Evolutionary conservation across 2,329 filamentous ascomycete species (phyloP), one percentile per base, ranked within the genome.

Genomic region (Neoarthrinium moseri): DNA sequence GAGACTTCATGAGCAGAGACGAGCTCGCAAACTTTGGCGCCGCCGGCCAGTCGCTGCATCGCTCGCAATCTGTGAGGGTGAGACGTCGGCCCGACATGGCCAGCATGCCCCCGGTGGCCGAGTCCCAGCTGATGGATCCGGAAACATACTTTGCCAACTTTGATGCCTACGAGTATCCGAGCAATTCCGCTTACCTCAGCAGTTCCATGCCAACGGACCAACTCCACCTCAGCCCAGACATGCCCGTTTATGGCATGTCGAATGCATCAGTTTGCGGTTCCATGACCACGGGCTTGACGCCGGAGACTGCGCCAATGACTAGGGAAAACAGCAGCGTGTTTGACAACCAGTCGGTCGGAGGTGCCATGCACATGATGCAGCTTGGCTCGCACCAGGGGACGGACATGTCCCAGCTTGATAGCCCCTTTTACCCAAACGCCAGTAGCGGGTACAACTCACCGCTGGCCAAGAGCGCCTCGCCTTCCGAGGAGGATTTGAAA

Each of bases 91-190:
- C 48, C 50, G 53, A 23, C 51, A 56, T 42, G 62, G 22, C n/a
- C 10, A 29, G 58, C 22, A 61, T 72, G 33, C 58, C 65, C 29
- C 61, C 64, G 5, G 61, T 73, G 23, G 56, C 66, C n/a, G 70
- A 72, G 49, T 53, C 60, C 18, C 44, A 48, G 24, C 42, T 73
- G 45, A 56, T 72, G 50, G 62, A 68, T 36, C 70, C 70, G 5
- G 59, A 56, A 27, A 64, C 60, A 29, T 75, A 66, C 46, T 54
- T 75, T 42, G 66, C 67, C 15, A 49, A 52, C 29, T 40, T 49
- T 12, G 29, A 48, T 6, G 37, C 23, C 18, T 29, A 44, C 23
- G 40, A 45, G 6, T 33, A 36, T 21, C n/a, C 36, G 22, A 22
- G 13, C 13, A 15, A 13, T 10, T 12, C 41, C 15, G 4, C 26